Conservation (phyloP, 176 grass and related monocot species). For the Paspalum notatum region DNA sequence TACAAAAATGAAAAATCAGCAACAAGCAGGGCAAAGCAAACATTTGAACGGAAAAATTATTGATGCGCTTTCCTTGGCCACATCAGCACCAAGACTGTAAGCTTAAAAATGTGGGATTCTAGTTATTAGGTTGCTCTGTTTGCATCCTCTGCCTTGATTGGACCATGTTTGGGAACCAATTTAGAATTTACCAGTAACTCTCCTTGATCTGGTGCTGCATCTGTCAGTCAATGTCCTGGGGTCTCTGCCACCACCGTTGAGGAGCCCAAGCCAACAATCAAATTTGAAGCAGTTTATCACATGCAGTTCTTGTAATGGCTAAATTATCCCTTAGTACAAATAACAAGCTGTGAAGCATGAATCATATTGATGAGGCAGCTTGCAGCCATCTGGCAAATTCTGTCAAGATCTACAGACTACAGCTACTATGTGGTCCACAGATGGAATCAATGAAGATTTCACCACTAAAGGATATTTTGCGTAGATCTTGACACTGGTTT, state of each 20-base stretch:
- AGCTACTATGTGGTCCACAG: neutral
- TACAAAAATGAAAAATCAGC: constrained; percentile 10
- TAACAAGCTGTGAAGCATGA: neutral
- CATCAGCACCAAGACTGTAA: neutral
- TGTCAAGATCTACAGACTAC: neutral
- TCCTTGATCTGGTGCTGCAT: neutral
- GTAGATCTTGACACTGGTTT: too few relatives aligned
- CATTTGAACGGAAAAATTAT: neutral
- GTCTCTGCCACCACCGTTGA: neutral
- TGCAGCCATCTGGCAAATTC: neutral
- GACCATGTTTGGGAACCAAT: neutral
- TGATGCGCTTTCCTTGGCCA: neutral
- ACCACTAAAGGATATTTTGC: too few relatives aligned
- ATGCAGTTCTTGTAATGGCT: neutral
- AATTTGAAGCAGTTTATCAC: neutral
- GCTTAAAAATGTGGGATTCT: neutral
- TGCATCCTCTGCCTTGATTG: neutral
- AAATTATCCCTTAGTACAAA: neutral
- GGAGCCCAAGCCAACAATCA: neutral
- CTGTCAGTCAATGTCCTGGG: neutral
- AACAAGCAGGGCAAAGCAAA: constrained; percentile 3
- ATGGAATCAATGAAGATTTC: neutral
- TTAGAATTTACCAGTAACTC: neutral
- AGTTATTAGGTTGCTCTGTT: neutral
- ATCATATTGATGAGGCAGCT: neutral